Base-by-base conservation (phyloP, 495 filamentous ascomycete genomes). In the Daldinia decipiens region DNA sequence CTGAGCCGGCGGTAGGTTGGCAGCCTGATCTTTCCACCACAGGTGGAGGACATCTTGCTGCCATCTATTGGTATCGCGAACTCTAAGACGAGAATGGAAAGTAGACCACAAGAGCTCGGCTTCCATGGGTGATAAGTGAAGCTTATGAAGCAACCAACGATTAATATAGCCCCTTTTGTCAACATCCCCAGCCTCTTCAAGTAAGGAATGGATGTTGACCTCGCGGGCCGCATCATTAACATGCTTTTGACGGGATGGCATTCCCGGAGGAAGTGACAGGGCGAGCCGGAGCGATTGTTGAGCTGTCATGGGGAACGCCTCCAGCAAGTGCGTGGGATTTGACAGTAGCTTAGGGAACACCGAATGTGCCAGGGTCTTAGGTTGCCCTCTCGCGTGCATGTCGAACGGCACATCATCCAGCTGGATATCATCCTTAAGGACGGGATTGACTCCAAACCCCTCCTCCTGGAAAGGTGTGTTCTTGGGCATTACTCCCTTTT, bases 131-230 rank as follows among this genome's bases (percentile, higher is more conserved):
- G 76, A 80, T n/a, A 78, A 70, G 21, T 82, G 79, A 55, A 85
- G 76, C 13, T 79, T 76, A 68, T 84, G 81, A 31, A 84, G 77
- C 4, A 85, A 71, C 83, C 83, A 85, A 53, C 79, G 76, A 65
- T 83, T 84, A 69, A 85, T 80, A 60, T 74, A 83, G 57, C 82
- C 79, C 17, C 57, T 74, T 63, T 77, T 83, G 62, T 76, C 75
- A 7, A 74, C 74, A 4, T 72, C 76, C 24, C 64, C 68, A 12
- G 29, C 24, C 15, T 51, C 68, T 17, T 45, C 53, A 17, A 74
- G 62, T 24, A 76, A 52, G 15, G 71, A 69, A 27, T 74, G 43
- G 47, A 78, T 78, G 50, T 71, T 71, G 13, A 70, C 74, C 40
- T 76, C 76, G 51, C 69, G 74, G 26, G 74, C 74, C 21, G 74